Percentiles rank a stretch among this genome's conserved stretches.
These are phyloP conservation scores for Xylaria sp. DNA, from an alignment of 2,329 filamentous ascomycete species.

Conservation along the genomic window DNA sequence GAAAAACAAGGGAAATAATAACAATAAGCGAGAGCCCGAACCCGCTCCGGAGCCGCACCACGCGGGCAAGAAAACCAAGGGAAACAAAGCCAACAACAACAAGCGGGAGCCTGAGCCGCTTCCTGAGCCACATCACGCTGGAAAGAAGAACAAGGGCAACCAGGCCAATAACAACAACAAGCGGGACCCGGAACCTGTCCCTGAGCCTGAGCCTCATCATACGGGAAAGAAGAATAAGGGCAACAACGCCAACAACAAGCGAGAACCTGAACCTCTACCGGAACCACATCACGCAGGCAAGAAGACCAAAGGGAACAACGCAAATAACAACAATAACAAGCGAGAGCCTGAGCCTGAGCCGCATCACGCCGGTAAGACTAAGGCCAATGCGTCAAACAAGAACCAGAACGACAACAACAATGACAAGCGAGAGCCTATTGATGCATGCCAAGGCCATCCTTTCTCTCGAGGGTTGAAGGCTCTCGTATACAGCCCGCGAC, in stretches of 20 bases:
- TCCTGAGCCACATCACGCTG: not conserved
- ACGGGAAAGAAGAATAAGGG: not conserved
- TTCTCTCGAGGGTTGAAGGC: not conserved
- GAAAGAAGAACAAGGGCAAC: not conserved
- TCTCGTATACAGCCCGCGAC: not conserved
- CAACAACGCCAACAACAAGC: not conserved
- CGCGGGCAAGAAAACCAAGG: not conserved
- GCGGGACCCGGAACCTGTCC: not conserved
- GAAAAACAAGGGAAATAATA: not conserved
- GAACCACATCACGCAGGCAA: slow-evolving; percentile 3
- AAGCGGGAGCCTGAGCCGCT: not conserved
- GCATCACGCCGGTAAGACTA: not conserved
- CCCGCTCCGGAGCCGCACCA: not conserved
- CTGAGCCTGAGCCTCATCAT: not conserved
- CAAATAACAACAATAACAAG: not conserved
- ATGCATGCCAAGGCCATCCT: not conserved
- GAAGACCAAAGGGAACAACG: not conserved
- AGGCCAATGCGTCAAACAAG: not conserved
- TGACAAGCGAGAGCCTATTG: not conserved
- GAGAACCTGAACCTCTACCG: not conserved
- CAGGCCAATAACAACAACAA: not conserved
- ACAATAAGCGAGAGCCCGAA: not conserved
- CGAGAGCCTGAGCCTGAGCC: not conserved
- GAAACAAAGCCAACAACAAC: not conserved
- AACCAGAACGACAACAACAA: not conserved